Percentiles rank a stretch among this genome's conserved stretches.
These are phyloP conservation scores for Hansenula sp. DNA, from an alignment of 1,139 yeast species.

Conservation along the genomic window DNA sequence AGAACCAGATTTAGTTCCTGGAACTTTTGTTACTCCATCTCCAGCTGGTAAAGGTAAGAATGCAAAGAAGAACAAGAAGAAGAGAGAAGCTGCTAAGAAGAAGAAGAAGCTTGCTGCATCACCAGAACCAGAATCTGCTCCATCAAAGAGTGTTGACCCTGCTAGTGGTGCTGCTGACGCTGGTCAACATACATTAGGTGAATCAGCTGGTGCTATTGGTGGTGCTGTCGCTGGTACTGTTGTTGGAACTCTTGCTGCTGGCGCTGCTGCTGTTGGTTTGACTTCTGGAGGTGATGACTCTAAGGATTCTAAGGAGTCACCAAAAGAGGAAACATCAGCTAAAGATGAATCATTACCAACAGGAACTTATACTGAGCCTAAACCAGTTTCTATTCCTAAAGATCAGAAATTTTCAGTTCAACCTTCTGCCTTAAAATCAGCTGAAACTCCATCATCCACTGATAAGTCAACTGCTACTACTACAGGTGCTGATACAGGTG, in stretches of 20 bases:
- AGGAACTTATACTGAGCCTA: neutral
- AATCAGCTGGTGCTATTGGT: neutral
- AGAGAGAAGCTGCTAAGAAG: conserved; percentile 19
- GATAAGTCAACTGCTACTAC: too few relatives aligned
- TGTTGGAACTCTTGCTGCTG: conserved; percentile 1
- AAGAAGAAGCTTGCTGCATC: conserved; percentile 13
- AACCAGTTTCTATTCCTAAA: neutral
- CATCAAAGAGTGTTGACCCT: neutral
- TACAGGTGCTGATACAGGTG: too few relatives aligned
- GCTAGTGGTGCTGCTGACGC: conserved; percentile 9
- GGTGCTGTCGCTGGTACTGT: conserved; percentile 4
- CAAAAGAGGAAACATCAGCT: too few relatives aligned
- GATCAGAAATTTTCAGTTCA: neutral
- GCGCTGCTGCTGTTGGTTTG: neutral
- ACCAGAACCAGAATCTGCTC: conserved; percentile 8
- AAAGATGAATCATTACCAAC: neutral
- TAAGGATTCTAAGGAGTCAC: too few relatives aligned
- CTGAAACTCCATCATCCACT: neutral
- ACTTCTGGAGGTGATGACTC: neutral
- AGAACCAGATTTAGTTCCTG: conserved; percentile 7
- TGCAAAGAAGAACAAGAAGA: conserved; percentile 19
- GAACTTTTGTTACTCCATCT: neutral
- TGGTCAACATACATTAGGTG: neutral
- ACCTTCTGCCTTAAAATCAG: neutral
- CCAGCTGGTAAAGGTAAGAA: conserved; percentile 10